Evolutionary conservation across 805 yeast genomes (phyloP).

Genomic region (Schwanniomyces sp.): DNA sequence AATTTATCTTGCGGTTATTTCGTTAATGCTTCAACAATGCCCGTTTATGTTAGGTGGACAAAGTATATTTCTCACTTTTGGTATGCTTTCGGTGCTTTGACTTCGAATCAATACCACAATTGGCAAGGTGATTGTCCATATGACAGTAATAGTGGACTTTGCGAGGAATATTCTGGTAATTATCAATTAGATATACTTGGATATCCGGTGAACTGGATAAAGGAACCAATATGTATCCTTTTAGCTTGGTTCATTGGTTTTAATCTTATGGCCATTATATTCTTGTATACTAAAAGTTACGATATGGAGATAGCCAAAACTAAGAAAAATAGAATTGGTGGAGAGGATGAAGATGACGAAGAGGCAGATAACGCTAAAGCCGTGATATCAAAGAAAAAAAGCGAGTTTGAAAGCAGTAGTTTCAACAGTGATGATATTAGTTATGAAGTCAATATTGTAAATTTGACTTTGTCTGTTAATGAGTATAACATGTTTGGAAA

Average conservation of each 20-base stretch:
- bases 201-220: slow-evolving; percentile 61
- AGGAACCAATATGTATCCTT: slow-evolving; percentile 60
- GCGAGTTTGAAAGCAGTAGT: background rate
- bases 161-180: slow-evolving; percentile 51
- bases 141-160: slow-evolving; percentile 17
- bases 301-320: slow-evolving; percentile 51
- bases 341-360: slow-evolving; percentile 16
- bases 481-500: slow-evolving; percentile 29
- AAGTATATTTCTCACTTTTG: slow-evolving; percentile 75
- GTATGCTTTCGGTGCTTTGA: slow-evolving; percentile 72
- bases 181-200: slow-evolving; percentile 59
- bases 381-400: background rate
- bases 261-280: slow-evolving; percentile 46
- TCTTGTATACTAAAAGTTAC: slow-evolving; percentile 48
- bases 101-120: slow-evolving; percentile 64
- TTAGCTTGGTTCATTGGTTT: slow-evolving; percentile 61
- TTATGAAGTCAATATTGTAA: slow-evolving; percentile 13
- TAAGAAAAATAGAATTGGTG: slow-evolving; percentile 32
- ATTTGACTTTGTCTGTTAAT: slow-evolving; percentile 45
- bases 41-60: slow-evolving; percentile 85
- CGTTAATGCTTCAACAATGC: slow-evolving; percentile 69
- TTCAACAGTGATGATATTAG: background rate
- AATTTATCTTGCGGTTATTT: slow-evolving; percentile 81
- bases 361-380: slow-evolving; percentile 9
- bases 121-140: slow-evolving; percentile 58